Base-by-base conservation (phyloP, 768 basidiomycete genomes). In the Inosperma sp. region DNA sequence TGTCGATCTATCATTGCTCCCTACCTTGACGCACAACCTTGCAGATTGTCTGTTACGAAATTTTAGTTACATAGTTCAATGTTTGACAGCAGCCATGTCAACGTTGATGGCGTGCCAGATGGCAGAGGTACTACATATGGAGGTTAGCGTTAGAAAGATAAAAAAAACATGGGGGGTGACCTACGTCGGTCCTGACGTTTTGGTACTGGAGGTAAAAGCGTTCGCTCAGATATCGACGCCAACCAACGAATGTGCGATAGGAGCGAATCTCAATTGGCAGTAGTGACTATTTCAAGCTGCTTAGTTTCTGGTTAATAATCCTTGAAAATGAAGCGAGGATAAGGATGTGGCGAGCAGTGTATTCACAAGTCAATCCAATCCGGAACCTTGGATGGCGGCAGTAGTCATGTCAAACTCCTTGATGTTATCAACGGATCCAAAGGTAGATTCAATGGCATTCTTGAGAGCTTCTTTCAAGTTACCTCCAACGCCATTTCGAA, bases 81-180 rank as follows among this genome's bases (percentile, higher is more conserved):
- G 31, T 4, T 66, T 56, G 23, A 63, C 52, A 27, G 68, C 75
- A 44, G 73, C 73, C 13, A 94, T 90, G 61, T 89, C 81, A 71
- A 93, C 96, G 77, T 96, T 94, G 78, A 97, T 81, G 53, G 97
- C 93, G 58, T 84, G 84, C 93, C 94, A 97, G 65, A 97, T 93
- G 19, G 92, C 92, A 40, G 80, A 98, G 83, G 73, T 94, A 96
- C 89, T 91, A 57, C 34, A 46, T 53, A 22, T 14, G 25, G 8
- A 25, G n/a, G 25, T 21, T 13, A 40, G 22, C 12, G 35, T 49
- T 9, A 30, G 46, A 22, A 5, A 2, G 3, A 26, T 36, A 3
- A 36, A 29, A 13, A 13, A 84, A 75, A n/a, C n/a, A n/a, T n/a
- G 59, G 29, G 5, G 4, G 21, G 10, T 30, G 4, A 79, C 93